These are phyloP conservation scores for Entrophospora sp. DNA, from an alignment of 192 early-diverging fungal genomes.

Conservation along the genomic window DNA sequence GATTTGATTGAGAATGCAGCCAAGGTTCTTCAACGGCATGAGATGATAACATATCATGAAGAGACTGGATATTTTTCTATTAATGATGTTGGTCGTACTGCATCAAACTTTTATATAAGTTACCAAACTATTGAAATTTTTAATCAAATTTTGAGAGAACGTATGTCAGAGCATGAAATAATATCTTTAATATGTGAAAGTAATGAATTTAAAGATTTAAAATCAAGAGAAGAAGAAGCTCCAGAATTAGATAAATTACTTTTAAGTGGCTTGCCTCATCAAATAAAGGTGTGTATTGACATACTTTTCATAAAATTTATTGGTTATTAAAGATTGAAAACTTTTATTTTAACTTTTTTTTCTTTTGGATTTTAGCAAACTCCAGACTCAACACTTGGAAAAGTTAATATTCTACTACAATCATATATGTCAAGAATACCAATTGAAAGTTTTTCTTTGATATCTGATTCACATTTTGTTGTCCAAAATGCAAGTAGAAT, in stretches of 20 bases:
- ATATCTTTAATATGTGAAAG: slow-evolving; percentile 80
- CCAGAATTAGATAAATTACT: slow-evolving; percentile 67
- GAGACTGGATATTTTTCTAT: slow-evolving; percentile 73
- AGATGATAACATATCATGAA: slow-evolving; percentile 92
- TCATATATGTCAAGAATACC: slow-evolving; percentile 66
- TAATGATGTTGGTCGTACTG: slow-evolving; percentile 89
- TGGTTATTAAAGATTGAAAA: slow-evolving; percentile 12
- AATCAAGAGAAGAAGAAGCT: slow-evolving; percentile 80
- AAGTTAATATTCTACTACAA: slow-evolving; percentile 93
- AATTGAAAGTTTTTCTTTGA: slow-evolving; percentile 89
- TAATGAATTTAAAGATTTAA: slow-evolving; percentile 93
- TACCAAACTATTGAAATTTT: slow-evolving; percentile 81
- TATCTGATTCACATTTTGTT: slow-evolving; percentile 90
- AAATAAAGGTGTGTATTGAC: slow-evolving; percentile 58
- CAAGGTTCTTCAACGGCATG: slow-evolving; percentile 59
- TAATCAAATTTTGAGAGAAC: slow-evolving; percentile 74
- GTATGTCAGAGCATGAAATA: slow-evolving; percentile 92
- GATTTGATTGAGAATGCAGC: slow-evolving; percentile 79
- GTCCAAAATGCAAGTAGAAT: slow-evolving; percentile 92
- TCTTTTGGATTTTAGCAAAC: slow-evolving; percentile 56
- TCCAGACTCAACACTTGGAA: slow-evolving; percentile 73
- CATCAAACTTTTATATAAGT: slow-evolving; percentile 87
- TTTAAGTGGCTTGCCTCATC: slow-evolving; percentile 69
- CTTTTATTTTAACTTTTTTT: neutral
- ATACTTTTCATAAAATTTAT: neutral